These are phyloP conservation scores for Citrus trifoliata DNA, from an alignment of 345 rosid species.

Conservation along the genomic window DNA sequence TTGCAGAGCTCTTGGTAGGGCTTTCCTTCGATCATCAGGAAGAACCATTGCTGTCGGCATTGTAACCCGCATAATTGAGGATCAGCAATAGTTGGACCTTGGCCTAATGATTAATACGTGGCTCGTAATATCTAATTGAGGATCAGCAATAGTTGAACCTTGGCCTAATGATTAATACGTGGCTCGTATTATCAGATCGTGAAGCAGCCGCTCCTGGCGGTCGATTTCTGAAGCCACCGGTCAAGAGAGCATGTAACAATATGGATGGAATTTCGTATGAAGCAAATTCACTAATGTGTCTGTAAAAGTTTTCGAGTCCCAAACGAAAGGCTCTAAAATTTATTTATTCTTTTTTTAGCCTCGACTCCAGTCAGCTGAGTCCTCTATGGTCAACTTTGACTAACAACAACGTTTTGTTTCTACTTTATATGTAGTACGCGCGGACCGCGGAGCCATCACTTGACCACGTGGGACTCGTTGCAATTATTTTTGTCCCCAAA, in stretches of 20 bases:
- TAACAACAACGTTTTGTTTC: not conserved
- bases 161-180: not conserved
- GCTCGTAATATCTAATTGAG: not conserved
- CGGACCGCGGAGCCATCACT: not conserved
- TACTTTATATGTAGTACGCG: not conserved
- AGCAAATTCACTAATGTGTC: not conserved
- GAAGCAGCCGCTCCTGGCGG: not conserved
- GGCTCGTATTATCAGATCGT: not conserved
- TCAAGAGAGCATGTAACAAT: not conserved
- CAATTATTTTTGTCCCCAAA: not conserved
- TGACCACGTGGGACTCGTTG: not conserved
- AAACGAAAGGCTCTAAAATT: not conserved
- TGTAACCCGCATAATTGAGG: conserved; percentile 58
- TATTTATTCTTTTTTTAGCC: not conserved
- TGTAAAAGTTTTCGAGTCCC: no score
- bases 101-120: not conserved
- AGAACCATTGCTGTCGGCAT: conserved; percentile 76
- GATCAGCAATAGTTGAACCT: conserved; percentile 3
- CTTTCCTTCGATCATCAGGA: conserved; percentile 71
- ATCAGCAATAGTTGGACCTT: conserved; percentile 18
- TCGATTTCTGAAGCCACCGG: not conserved
- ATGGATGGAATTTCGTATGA: not conserved
- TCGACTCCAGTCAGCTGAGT: no score
- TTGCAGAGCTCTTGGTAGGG: conserved; percentile 86
- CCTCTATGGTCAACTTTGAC: no score